These are phyloP conservation scores for Nitzschia sp. DNA, from an alignment of 108 stramenopile genomes.

Conservation along the genomic window DNA sequence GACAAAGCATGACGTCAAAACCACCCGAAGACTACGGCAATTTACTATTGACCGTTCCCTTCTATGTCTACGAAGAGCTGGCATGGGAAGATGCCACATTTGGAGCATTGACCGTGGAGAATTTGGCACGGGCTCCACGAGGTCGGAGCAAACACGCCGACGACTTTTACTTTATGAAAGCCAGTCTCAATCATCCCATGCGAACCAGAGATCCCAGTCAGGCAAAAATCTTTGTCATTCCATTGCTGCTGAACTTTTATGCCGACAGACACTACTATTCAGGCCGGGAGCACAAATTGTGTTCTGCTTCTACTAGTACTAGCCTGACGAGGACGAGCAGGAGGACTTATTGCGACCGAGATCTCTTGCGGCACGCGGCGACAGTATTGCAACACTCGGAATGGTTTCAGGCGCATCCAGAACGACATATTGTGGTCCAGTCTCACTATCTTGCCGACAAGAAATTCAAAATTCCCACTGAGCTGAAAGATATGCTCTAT, in stretches of 20 bases:
- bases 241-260: conserved; percentile 11
- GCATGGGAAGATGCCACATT: conserved; percentile 21
- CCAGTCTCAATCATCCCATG: conserved; percentile 26
- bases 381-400: neutral
- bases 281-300: conserved; percentile 1
- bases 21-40: neutral
- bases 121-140: neutral
- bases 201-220: conserved; percentile 23
- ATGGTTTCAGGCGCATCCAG: conserved; percentile 8
- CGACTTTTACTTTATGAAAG: conserved; percentile 26
- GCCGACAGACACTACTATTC: neutral
- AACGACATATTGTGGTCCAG: neutral
- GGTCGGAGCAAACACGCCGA: conserved; percentile 14
- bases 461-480: neutral
- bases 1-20: too few species aligned
- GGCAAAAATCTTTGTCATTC: conserved; percentile 33
- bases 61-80: conserved; percentile 33
- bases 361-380: neutral
- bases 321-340: too few species aligned
- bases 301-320: too few species aligned
- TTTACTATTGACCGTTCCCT: conserved; percentile 16
- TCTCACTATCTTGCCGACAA: conserved; percentile 1
- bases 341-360: neutral
- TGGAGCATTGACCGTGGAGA: neutral
- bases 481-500: neutral